A percentile compares a stretch with the other conserved stretches of the same genome.
phyloP scores from a whole-genome alignment of 805 yeast genomes.

The Ogataea allantospora region DNA sequence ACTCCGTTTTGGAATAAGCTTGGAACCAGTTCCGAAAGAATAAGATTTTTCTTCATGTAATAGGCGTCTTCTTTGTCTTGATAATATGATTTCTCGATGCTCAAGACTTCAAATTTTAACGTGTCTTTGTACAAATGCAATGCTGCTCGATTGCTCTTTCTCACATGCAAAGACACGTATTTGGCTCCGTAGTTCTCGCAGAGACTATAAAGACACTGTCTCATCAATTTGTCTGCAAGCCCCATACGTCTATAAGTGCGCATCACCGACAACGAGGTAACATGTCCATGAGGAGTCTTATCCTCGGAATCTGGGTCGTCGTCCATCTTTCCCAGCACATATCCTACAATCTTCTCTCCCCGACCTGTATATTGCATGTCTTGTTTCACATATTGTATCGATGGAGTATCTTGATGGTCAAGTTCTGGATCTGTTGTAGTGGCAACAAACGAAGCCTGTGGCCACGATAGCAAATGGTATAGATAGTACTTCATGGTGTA shows the following conservation, averaged over 20 bases:
- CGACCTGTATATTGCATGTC: conserved; percentile 53
- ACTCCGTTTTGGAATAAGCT: conserved; percentile 48
- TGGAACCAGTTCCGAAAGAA: conserved; percentile 60
- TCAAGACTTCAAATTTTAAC: conserved; percentile 74
- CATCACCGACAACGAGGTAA: conserved; percentile 92
- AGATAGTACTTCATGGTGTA: conserved; percentile 89
- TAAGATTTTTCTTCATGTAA: conserved; percentile 77
- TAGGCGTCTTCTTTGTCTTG: conserved; percentile 98
- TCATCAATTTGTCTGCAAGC: conserved; percentile 86
- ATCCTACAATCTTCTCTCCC: conserved; percentile 89
- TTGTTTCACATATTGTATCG: conserved; percentile 18
- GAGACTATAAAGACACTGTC: conserved; percentile 72
- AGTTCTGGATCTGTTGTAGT: conserved; percentile 61
- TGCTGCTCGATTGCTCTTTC: conserved; percentile 93
- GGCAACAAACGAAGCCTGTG: conserved; percentile 95
- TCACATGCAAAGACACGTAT: conserved; percentile 87
- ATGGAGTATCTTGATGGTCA: conserved; percentile 24
- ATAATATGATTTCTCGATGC: conserved; percentile 84
- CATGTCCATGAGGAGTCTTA: conserved; percentile 82
- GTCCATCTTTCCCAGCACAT: conserved; percentile 94
- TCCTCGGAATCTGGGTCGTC: conserved; percentile 72
- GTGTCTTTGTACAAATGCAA: conserved; percentile 87
- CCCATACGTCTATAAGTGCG: conserved; percentile 95
- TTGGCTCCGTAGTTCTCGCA: conserved; percentile 79
- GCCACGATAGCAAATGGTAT: conserved; percentile 95